Evolutionary conservation across 441 rosid species (phyloP), one percentile per base, ranked within the genome.

Genomic region (Flueggea neowawraea): DNA sequence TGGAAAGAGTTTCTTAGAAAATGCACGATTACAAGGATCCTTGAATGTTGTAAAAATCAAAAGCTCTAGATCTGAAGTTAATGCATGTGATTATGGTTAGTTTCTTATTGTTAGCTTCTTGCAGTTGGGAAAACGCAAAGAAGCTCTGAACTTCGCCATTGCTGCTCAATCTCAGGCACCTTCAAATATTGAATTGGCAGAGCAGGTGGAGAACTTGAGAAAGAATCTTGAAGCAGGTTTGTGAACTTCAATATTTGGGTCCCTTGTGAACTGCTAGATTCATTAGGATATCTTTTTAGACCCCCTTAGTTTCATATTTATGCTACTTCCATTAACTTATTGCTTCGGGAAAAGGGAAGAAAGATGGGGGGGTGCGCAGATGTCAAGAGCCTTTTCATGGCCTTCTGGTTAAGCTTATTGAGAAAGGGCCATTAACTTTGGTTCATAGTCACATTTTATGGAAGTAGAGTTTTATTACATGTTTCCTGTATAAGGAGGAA

Each of bases 121-220:
- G 72, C 88, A 95, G 99, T 77, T 90, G 78, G 88, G 87, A 54
- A 91, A 76, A 81, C 76, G 69, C 62, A 85, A 84, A 77, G 96
- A 90, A 82, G 98, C 99, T 74, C 81, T 91, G 51, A 88, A 88
- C 33, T 90, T 90, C 78, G 98, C 99, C 22, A 65, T 75, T 55
- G 90, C 88, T 16, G 95, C 97, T 43, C 93, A 86, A 67, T 33
- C 57, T 57, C 60, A 79, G 67, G 83, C 87, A 47, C 88, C 94
- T 54, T 75, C 89, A 55, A 78, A 83, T 77, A 71, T 71, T 64
- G 82, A 76, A 57, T 71, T 81, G 64, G 79, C 84, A 61, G 86
- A 81, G 57, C 83, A 83, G 82, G 78, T 90, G 64, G 96, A 88
- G 77, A 76, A 75, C 52, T 75, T 91, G 55, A 83, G 72, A 72